Percentiles rank a stretch among this genome's conserved stretches.
phyloP scores from a whole-genome alignment of 139 green algal species.

The Haematococcus lacustris region DNA sequence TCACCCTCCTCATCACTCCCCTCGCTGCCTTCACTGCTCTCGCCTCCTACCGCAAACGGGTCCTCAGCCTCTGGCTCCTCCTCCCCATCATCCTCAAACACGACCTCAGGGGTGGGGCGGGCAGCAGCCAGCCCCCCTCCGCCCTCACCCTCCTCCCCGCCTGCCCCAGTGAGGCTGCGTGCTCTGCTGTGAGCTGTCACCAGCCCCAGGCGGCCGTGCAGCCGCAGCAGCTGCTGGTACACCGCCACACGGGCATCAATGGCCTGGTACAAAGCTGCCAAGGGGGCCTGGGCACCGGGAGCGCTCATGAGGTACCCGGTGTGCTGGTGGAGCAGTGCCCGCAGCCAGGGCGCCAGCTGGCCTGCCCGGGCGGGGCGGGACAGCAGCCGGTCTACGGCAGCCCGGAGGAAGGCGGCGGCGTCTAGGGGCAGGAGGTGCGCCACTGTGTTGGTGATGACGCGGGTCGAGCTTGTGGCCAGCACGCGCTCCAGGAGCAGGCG shows the following conservation, averaged over 20 bases:
- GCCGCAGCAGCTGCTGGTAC: slow-evolving; percentile 22
- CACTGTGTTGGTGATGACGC: slow-evolving; percentile 57
- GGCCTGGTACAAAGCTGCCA: slow-evolving; percentile 22
- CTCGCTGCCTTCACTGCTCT: background rate
- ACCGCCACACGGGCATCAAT: slow-evolving; percentile 22
- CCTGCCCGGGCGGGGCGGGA: slow-evolving; percentile 37
- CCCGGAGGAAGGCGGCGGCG: slow-evolving; percentile 44
- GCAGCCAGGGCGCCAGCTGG: slow-evolving; percentile 62
- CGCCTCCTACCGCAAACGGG: slow-evolving; percentile 9
- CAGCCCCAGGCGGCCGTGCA: slow-evolving; percentile 29
- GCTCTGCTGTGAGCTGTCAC: slow-evolving; percentile 25
- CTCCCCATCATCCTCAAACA: slow-evolving; percentile 24
- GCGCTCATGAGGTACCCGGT: slow-evolving; percentile 63
- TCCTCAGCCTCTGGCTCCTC: slow-evolving; percentile 24
- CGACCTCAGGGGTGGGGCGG: slow-evolving; percentile 14
- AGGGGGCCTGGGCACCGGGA: slow-evolving; percentile 27
- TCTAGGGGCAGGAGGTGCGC: slow-evolving; percentile 44
- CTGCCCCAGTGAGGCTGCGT: background rate
- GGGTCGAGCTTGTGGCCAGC: slow-evolving; percentile 29
- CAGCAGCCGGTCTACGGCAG: slow-evolving; percentile 51
- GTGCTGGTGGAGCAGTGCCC: slow-evolving; percentile 56
- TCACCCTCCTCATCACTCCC: background rate
- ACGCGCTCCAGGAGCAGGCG: slow-evolving; percentile 53
- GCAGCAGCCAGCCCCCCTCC: slow-evolving; percentile 8
- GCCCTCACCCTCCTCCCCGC: background rate